Percentiles rank a stretch among this genome's conserved stretches.
phyloP scores from a whole-genome alignment of 441 rosid genomes.

The Breynia disticha region DNA sequence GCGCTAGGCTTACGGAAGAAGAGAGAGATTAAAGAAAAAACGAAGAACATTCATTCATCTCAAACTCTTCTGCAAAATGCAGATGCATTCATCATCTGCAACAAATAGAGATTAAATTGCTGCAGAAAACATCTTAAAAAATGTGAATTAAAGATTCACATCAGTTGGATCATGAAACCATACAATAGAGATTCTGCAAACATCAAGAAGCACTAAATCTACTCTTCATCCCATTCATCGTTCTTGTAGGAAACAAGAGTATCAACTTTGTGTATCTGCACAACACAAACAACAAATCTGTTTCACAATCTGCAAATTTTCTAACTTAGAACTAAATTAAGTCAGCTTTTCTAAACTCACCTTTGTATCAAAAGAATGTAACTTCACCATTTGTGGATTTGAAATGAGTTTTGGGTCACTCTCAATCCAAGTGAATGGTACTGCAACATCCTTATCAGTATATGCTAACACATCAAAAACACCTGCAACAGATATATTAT shows the following conservation, averaged over 20 bases:
- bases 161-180: background rate
- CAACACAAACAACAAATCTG: background rate
- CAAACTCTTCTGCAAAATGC: too few relatives aligned
- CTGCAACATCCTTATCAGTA: slow-evolving; percentile 75
- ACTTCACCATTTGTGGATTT: slow-evolving; percentile 94
- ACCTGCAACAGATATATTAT: slow-evolving; percentile 28
- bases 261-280: slow-evolving; percentile 97
- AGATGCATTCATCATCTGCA: too few relatives aligned
- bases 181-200: background rate
- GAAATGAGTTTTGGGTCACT: slow-evolving; percentile 88
- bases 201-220: background rate
- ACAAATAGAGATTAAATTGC: too few relatives aligned
- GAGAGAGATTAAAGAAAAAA: too few relatives aligned
- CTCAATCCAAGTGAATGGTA: slow-evolving; percentile 89
- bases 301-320: background rate
- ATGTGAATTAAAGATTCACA: slow-evolving; percentile 25
- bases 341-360: slow-evolving; percentile 19
- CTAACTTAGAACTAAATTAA: background rate
- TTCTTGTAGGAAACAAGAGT: slow-evolving; percentile 93
- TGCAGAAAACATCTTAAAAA: background rate
- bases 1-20: too few relatives aligned
- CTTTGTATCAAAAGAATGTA: slow-evolving; percentile 94
- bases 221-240: slow-evolving; percentile 85
- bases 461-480: slow-evolving; percentile 93
- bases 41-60: too few relatives aligned